A percentile compares a stretch with the other conserved stretches of the same genome.
These are phyloP conservation scores for Clitopilus hobsonii DNA, from an alignment of 768 basidiomycete species.

Conservation along the genomic window DNA sequence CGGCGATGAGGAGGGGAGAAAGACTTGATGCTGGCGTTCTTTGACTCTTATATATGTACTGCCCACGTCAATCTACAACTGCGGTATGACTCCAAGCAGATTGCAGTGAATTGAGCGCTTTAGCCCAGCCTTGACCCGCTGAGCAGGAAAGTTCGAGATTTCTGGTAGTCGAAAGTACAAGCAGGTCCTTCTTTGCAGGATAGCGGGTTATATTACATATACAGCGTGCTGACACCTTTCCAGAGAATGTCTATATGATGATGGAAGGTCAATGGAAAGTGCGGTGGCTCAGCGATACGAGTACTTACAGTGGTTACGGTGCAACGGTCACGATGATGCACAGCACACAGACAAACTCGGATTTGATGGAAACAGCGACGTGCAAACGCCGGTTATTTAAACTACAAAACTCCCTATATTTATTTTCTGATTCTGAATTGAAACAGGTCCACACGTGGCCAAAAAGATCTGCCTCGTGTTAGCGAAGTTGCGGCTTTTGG, in stretches of 20 bases:
- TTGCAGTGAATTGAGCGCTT: background rate
- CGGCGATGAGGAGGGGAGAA: background rate
- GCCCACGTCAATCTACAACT: background rate
- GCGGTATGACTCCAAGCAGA: background rate
- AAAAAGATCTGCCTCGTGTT: background rate
- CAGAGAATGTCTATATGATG: background rate
- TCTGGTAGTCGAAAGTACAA: background rate
- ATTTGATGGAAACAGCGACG: background rate
- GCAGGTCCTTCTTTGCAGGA: background rate
- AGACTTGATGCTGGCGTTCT: background rate
- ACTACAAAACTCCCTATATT: background rate
- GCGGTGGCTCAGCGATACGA: background rate
- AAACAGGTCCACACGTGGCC: background rate
- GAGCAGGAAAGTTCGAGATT: background rate
- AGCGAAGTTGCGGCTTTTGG: background rate
- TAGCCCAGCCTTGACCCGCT: background rate
- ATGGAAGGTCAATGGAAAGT: background rate
- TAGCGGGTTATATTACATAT: background rate
- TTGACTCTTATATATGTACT: background rate
- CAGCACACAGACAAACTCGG: background rate
- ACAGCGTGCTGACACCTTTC: background rate
- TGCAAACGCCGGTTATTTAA: background rate
- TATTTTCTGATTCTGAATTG: background rate
- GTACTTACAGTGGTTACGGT: background rate
- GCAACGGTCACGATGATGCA: background rate